Evolutionary conservation across 352 stramenopile genomes (phyloP).

Genomic region (Thraustochytrium striatum): DNA sequence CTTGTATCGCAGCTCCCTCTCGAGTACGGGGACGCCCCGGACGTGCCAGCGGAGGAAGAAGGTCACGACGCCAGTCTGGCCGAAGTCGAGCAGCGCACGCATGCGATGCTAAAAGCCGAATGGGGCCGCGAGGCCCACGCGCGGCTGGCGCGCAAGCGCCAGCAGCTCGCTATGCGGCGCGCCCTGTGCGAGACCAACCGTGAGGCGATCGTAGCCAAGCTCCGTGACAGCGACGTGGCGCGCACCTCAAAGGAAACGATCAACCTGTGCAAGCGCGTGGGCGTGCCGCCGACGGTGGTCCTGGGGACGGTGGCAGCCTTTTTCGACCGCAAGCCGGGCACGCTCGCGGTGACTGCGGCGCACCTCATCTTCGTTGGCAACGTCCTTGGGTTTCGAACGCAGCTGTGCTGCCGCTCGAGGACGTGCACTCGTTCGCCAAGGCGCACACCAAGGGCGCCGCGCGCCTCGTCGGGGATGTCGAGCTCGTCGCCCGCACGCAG

Average conservation of each 20-base stretch:
- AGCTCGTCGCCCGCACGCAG: neutral
- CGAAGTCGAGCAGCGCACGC: neutral
- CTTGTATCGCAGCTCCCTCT: slow-evolving; percentile 10
- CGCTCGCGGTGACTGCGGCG: neutral
- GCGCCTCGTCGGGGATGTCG: neutral
- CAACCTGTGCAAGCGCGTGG: slow-evolving; percentile 6
- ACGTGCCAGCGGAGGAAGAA: neutral
- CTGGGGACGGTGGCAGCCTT: slow-evolving; percentile 12
- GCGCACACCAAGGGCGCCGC: neutral
- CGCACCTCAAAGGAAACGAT: slow-evolving; percentile 17
- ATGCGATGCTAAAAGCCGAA: slow-evolving; percentile 1
- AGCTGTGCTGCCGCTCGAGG: neutral
- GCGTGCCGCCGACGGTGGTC: slow-evolving; percentile 4
- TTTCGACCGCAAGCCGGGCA: neutral
- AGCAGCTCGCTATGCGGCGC: slow-evolving; percentile 19
- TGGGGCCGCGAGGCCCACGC: slow-evolving; percentile 4
- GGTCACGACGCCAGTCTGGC: neutral
- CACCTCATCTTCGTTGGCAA: neutral
- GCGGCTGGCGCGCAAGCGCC: neutral
- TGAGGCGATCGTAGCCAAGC: neutral
- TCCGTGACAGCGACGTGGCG: slow-evolving; percentile 29
- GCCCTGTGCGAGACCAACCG: slow-evolving; percentile 2
- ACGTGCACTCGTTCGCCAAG: neutral
- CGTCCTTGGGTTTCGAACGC: slow-evolving; percentile 8
- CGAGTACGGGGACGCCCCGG: neutral